Evolutionary conservation across 1,284 basidiomycete species (phyloP).

Genomic region (Coniferiporia weirii): DNA sequence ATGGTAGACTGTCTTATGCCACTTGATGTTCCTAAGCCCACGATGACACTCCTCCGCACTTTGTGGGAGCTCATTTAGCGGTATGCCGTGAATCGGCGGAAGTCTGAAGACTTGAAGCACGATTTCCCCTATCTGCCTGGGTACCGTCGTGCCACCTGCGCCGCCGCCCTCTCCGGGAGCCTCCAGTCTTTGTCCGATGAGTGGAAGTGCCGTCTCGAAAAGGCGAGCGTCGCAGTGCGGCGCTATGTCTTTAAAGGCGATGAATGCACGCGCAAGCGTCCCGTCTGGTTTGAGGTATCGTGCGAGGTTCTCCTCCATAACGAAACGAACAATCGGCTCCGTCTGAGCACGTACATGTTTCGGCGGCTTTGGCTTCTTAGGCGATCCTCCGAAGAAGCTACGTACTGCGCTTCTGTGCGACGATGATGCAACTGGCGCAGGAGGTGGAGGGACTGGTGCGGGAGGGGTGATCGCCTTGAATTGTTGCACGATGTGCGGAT

Average conservation of each 20-base stretch:
- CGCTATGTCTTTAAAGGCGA: conserved; percentile 83
- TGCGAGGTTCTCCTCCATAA: conserved; percentile 60
- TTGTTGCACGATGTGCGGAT: conserved; percentile 74
- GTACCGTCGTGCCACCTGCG: conserved; percentile 45
- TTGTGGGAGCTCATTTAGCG: conserved; percentile 75
- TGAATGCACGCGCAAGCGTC: conserved; percentile 75
- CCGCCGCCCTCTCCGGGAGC: conserved; percentile 20
- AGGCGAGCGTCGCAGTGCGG: conserved; percentile 75
- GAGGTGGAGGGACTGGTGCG: conserved; percentile 37
- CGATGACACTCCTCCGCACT: conserved; percentile 88
- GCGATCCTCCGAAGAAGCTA: conserved; percentile 71
- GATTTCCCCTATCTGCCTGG: conserved; percentile 71
- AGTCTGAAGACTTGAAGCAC: conserved; percentile 85
- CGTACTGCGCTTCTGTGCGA: conserved; percentile 60
- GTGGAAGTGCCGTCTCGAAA: conserved; percentile 79
- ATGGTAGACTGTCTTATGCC: conserved; percentile 90
- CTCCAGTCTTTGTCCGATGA: conserved; percentile 72
- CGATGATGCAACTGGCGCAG: conserved; percentile 36
- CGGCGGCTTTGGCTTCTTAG: conserved; percentile 54
- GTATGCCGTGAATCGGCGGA: conserved; percentile 81
- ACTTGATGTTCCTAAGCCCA: conserved; percentile 83
- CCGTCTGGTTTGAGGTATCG: conserved; percentile 79
- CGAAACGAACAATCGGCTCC: conserved; percentile 14
- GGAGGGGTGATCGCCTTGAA: conserved; percentile 55
- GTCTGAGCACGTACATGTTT: conserved; percentile 8